Evolutionary conservation across 1,284 basidiomycete species (phyloP), one percentile per base, ranked within the genome.

Genomic region (Puccinia brachypodii): DNA sequence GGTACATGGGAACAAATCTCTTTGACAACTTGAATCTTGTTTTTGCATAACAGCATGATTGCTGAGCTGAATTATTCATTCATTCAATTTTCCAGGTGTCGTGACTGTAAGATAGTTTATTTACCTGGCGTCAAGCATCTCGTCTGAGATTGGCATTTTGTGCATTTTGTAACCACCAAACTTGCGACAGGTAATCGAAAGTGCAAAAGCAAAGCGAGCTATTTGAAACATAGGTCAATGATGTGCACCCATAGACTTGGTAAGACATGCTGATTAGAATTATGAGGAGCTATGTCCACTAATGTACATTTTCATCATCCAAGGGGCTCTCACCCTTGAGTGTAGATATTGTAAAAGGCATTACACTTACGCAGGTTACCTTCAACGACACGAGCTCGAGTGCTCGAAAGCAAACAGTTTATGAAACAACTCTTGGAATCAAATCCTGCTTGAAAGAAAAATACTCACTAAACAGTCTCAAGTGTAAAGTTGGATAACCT

Each of bases 151-250:
- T 6, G n/a, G 22, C 33, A 25, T 14, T 14, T 22, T 31, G 40
- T 53, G 4, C 16, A 8, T 50, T 50, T 22, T 50, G 47, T 3
- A 50, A 50, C 14, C 47, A 19, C 47, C 47, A 19, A n/a, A 38
- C 19, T 47, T 28, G 16, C 66, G 2, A 25, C 22, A 76, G 75
- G 75, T 60, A 62, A 76, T 66, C 75, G 75, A 22, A 76, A 76
- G 36, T 76, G 75, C 58, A 76, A 76, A 76, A 76, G 75, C 44
- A 58, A 76, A 47, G 58, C 58, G 42, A 76, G 75, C 40, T 76
- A 62, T 31, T 33, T 62, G 40, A 76, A 76, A 42, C 75, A 76
- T 44, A 64, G 36, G 38, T 58, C 75, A 8, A 72, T 72, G 69
- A 62, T 62, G 40, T 76, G 75, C 25, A 76, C 75, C 14, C 75